Percentiles rank a stretch among this genome's conserved stretches.
Conservation (phyloP, 2,329 filamentous ascomycete genomes). For the Fusarium domesticum region DNA sequence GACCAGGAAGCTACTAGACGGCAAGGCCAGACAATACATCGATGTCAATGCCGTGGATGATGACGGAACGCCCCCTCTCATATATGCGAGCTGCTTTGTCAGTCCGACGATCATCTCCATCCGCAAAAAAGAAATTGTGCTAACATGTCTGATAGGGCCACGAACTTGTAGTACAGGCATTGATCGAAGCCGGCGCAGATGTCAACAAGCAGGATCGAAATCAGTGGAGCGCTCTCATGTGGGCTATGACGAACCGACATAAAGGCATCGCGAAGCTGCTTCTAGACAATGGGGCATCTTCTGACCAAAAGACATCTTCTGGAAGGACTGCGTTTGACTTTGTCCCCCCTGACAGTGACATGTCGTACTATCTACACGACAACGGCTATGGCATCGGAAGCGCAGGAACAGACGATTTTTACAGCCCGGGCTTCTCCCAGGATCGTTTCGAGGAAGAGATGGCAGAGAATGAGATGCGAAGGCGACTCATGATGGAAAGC, state of each 20-base stretch:
- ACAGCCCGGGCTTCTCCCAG: constrained; percentile 85
- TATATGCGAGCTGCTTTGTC: constrained; percentile 97
- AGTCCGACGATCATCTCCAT: constrained; percentile 32
- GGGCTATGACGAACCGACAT: constrained; percentile 98
- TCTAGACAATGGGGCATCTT: constrained; percentile 90
- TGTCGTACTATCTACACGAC: constrained; percentile 91
- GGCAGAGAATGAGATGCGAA: constrained; percentile 91
- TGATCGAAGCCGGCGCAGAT: constrained; percentile 81
- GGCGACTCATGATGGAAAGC: constrained; percentile 99
- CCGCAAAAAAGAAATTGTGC: not conserved
- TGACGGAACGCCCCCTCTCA: constrained; percentile 92
- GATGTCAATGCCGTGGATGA: constrained; percentile 87
- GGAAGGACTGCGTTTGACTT: constrained; percentile 96
- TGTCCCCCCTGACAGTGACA: constrained; percentile 90
- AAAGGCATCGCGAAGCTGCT: constrained; percentile 92
- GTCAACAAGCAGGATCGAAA: constrained; percentile 95
- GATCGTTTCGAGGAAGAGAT: constrained; percentile 96
- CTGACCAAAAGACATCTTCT: constrained; percentile 90
- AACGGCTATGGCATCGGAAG: constrained; percentile 89
- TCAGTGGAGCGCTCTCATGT: constrained; percentile 97
- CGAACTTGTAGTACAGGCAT: constrained; percentile 77
- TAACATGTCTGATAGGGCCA: constrained; percentile 60
- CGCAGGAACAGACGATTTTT: constrained; percentile 84
- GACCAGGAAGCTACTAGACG: constrained; percentile 71
- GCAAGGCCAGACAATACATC: constrained; percentile 70